Conservation (phyloP, 257 asterid genomes). For the Striga asiatica region DNA sequence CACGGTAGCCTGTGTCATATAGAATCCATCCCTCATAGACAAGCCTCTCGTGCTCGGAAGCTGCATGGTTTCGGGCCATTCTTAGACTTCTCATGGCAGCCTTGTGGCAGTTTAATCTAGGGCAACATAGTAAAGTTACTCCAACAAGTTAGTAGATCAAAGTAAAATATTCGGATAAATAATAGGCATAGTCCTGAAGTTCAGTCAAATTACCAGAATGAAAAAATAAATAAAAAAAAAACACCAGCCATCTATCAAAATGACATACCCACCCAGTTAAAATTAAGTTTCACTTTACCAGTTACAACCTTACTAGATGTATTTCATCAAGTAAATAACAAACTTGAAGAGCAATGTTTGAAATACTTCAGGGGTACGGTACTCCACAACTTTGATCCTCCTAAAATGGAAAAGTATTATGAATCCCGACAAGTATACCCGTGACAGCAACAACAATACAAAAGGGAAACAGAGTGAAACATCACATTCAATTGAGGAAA, state of each 20-base stretch:
- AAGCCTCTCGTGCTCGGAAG: slow-evolving; percentile 73
- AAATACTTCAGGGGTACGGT: not conserved
- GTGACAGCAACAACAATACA: not conserved
- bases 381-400: not conserved
- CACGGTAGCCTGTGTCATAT: slow-evolving; percentile 77
- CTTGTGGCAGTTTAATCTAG: slow-evolving; percentile 89
- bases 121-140: slow-evolving; percentile 10
- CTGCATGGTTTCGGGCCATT: slow-evolving; percentile 80
- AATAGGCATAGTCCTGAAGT: not conserved
- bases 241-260: not conserved
- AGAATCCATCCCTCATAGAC: slow-evolving; percentile 95
- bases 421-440: not conserved
- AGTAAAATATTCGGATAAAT: not conserved
- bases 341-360: not conserved
- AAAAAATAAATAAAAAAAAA: not conserved
- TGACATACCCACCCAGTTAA: not conserved
- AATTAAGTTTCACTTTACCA: not conserved
- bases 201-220: not conserved
- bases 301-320: not conserved
- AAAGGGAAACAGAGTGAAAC: not conserved
- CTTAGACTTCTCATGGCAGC: slow-evolving; percentile 94
- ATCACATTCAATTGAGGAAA: not conserved
- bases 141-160: not conserved
- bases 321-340: not conserved
- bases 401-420: slow-evolving; percentile 8